Evolutionary conservation across 192 early-diverging fungal species (phyloP).

Genomic region (Blastocladiella britannica): DNA sequence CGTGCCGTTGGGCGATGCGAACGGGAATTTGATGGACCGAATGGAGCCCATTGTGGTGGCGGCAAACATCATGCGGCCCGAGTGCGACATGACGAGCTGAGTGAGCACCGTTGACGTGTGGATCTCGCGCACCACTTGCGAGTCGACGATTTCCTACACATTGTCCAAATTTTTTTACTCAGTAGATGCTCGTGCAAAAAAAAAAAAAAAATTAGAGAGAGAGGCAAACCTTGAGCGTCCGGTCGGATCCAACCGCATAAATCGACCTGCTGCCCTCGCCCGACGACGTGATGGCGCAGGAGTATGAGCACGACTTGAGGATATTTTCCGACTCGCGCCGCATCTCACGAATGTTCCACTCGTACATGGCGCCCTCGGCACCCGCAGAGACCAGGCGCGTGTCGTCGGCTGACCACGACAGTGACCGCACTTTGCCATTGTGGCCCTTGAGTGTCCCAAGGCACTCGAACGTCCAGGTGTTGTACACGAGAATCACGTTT

Average conservation of each 20-base stretch:
- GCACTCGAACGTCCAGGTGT: slow-evolving; percentile 37
- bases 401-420: slow-evolving; percentile 34
- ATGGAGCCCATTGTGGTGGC: slow-evolving; percentile 29
- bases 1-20: slow-evolving; percentile 8
- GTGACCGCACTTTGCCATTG: slow-evolving; percentile 32
- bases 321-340: slow-evolving; percentile 34
- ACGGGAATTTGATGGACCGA: slow-evolving; percentile 33
- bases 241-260: slow-evolving; percentile 35
- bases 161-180: too few relatives aligned
- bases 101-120: slow-evolving; percentile 27
- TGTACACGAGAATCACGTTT: slow-evolving; percentile 37
- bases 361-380: slow-evolving; percentile 38
- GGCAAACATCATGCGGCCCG: slow-evolving; percentile 39
- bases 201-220: too few relatives aligned
- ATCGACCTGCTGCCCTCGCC: slow-evolving; percentile 30
- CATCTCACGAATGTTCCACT: slow-evolving; percentile 30
- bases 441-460: slow-evolving; percentile 35
- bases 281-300: slow-evolving; percentile 22
- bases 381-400: slow-evolving; percentile 29
- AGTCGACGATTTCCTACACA: slow-evolving; percentile 33
- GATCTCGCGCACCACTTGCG: slow-evolving; percentile 28
- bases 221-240: slow-evolving; percentile 25
- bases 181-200: too few relatives aligned
- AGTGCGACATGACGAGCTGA: slow-evolving; percentile 32
- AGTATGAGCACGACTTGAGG: slow-evolving; percentile 33